These are phyloP conservation scores for Trichoderma atroviride DNA, from an alignment of 2,329 filamentous ascomycete genomes.

Conservation along the genomic window DNA sequence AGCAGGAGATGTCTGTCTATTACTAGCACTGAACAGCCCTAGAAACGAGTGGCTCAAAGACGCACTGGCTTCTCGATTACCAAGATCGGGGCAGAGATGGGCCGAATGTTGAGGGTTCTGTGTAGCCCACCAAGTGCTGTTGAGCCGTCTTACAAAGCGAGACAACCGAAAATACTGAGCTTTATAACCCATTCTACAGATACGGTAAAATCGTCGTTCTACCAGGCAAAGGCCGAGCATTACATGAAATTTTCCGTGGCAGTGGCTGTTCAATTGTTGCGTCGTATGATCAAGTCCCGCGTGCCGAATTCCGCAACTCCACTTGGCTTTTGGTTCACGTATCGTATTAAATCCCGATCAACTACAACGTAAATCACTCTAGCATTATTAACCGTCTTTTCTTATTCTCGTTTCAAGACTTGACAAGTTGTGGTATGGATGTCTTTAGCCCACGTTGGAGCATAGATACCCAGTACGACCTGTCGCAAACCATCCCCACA, in stretches of 20 bases:
- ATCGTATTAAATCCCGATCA: too few species aligned
- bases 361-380: background rate
- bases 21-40: background rate
- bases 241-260: background rate
- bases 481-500: background rate
- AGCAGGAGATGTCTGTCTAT: background rate
- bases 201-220: background rate
- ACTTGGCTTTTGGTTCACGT: background rate
- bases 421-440: background rate
- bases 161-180: background rate
- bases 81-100: background rate
- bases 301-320: slow-evolving; percentile 8
- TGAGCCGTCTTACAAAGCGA: background rate
- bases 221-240: background rate
- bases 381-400: background rate
- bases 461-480: background rate
- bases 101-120: background rate
- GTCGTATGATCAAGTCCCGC: background rate
- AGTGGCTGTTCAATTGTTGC: background rate
- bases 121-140: background rate
- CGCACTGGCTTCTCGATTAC: background rate
- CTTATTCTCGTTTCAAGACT: background rate
- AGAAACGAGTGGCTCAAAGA: background rate
- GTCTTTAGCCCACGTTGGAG: background rate
- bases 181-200: background rate